Conservation (phyloP, 2,329 filamentous ascomycete species). For the Lecanoromycetidae sp. region DNA sequence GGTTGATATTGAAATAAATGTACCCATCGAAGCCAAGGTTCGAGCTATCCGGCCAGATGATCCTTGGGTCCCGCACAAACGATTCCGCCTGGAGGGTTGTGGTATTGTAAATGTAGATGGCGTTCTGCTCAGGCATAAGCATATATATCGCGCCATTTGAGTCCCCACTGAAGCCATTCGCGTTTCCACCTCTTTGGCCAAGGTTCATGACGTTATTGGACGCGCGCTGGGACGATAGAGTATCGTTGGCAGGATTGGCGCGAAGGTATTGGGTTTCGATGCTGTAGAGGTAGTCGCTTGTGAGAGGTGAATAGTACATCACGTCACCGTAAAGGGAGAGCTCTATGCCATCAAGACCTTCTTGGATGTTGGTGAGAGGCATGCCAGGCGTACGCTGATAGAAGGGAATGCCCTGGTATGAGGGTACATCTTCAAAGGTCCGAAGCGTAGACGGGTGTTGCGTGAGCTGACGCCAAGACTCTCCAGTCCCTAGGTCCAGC, state of each 20-base stretch:
- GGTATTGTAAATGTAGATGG: conserved; percentile 34
- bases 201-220: conserved; percentile 36
- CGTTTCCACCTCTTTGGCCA: conserved; percentile 35
- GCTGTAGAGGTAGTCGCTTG: conserved; percentile 26
- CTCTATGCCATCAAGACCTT: conserved; percentile 28
- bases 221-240: conserved; percentile 30
- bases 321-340: conserved; percentile 27
- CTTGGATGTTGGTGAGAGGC: conserved; percentile 22
- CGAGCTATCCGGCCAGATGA: conserved; percentile 34
- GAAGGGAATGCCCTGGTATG: conserved; percentile 27
- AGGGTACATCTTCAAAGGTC: conserved; percentile 24
- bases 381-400: conserved; percentile 22
- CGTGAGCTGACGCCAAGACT: conserved; percentile 18
- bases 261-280: conserved; percentile 28
- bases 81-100: conserved; percentile 27
- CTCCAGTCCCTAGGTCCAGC: conserved; percentile 19
- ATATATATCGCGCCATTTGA: conserved; percentile 35
- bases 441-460: conserved; percentile 20
- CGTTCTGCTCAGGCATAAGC: conserved; percentile 36
- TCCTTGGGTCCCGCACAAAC: conserved; percentile 33
- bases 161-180: conserved; percentile 36
- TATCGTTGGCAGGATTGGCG: conserved; percentile 22
- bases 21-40: conserved; percentile 34
- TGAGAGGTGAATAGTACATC: conserved; percentile 35
- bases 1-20: conserved; percentile 39